Conservation (phyloP, 2,329 filamentous ascomycete genomes). For the Aspergillus quadricinctus region DNA sequence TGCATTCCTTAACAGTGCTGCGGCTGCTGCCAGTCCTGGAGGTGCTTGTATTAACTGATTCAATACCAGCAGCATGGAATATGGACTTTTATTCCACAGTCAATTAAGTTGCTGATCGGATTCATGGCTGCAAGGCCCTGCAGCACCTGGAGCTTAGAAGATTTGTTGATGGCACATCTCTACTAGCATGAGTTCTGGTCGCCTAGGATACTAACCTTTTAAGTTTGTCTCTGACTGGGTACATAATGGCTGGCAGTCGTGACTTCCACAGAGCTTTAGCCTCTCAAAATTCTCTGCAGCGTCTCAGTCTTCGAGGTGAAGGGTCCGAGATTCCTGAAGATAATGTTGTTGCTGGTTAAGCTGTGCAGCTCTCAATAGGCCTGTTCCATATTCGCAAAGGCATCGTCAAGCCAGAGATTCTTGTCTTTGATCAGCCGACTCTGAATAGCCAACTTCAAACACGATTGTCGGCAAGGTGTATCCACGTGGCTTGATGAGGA, state of each 20-base stretch:
- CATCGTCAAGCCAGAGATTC: too few species aligned
- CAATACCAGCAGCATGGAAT: constrained; percentile 41
- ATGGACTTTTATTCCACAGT: constrained; percentile 51
- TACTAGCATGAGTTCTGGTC: constrained; percentile 26
- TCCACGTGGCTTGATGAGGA: too few species aligned
- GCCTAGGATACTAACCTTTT: constrained; percentile 22
- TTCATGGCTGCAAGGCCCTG: constrained; percentile 51
- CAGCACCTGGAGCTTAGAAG: constrained; percentile 48
- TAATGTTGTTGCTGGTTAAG: too few species aligned
- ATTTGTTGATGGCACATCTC: constrained; percentile 47
- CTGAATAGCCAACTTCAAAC: too few species aligned
- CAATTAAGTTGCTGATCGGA: constrained; percentile 50
- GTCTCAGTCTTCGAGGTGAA: constrained; percentile 28
- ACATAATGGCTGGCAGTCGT: constrained; percentile 18
- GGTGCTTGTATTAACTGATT: constrained; percentile 47
- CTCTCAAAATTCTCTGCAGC: constrained; percentile 23
- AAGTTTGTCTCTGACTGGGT: constrained; percentile 26
- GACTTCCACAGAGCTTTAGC: constrained; percentile 28
- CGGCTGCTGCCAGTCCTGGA: constrained; percentile 46
- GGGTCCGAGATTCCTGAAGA: constrained; percentile 21
- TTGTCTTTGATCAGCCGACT: too few species aligned
- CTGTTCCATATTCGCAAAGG: too few species aligned
- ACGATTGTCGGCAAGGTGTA: too few species aligned
- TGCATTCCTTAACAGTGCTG: constrained; percentile 16
- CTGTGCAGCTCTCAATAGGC: too few species aligned